Percentiles rank a stretch among this genome's conserved stretches.
Evolutionary conservation across 2,329 filamentous ascomycete species (phyloP).

Genomic region (Cercospora sesami): DNA sequence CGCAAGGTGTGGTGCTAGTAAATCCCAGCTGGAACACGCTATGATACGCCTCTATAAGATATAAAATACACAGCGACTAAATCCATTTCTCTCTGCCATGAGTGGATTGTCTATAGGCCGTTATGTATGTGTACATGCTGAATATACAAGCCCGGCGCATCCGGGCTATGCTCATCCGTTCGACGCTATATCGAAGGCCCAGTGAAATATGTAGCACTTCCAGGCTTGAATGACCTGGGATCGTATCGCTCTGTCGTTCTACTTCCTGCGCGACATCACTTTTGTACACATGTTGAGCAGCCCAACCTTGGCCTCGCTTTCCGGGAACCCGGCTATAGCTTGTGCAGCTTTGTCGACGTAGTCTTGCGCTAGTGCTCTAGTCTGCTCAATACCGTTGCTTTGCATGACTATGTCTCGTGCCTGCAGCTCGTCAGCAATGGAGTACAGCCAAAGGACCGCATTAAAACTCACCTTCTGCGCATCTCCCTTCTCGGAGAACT

Average conservation of each 20-base stretch:
- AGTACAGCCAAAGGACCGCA: background rate
- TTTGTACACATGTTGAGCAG: slow-evolving; percentile 92
- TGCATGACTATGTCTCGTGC: slow-evolving; percentile 80
- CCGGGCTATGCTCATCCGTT: background rate
- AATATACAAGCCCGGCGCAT: slow-evolving; percentile 11
- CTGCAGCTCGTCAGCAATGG: slow-evolving; percentile 51
- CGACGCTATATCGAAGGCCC: background rate
- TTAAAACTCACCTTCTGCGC: slow-evolving; percentile 68
- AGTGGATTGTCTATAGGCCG: slow-evolving; percentile 7
- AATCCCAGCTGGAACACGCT: background rate
- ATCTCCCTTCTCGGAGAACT: slow-evolving; percentile 82
- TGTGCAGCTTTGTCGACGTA: slow-evolving; percentile 85
- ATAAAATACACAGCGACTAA: background rate
- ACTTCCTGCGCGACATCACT: slow-evolving; percentile 86
- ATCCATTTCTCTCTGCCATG: slow-evolving; percentile 1
- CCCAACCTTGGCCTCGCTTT: slow-evolving; percentile 91
- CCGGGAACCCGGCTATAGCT: slow-evolving; percentile 80
- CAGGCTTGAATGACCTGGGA: background rate
- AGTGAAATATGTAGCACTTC: background rate
- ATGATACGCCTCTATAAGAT: background rate
- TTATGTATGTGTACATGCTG: slow-evolving; percentile 18
- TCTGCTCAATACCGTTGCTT: slow-evolving; percentile 89
- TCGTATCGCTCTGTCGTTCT: slow-evolving; percentile 6
- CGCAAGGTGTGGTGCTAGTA: slow-evolving; percentile 4
- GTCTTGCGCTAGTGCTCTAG: slow-evolving; percentile 82